A percentile compares a stretch with the other conserved stretches of the same genome.
phyloP scores from a whole-genome alignment of 148 eudicot genomes.

The Rhododendron griersonianum region DNA sequence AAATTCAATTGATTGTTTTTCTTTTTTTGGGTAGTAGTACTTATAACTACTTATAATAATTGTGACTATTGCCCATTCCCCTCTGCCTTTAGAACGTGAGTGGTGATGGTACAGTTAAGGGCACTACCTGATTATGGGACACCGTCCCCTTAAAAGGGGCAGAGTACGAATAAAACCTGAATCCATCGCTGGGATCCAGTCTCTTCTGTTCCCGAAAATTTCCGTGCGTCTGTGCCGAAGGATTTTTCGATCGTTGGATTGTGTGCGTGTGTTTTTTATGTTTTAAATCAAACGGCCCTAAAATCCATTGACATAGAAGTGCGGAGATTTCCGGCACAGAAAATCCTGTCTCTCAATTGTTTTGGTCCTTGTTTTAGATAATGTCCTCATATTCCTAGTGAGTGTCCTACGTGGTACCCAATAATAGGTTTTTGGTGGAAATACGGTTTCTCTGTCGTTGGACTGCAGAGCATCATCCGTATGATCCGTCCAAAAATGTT shows the following conservation, averaged over 20 bases:
- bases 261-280: no score
- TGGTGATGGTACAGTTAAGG: not conserved
- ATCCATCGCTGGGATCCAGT: no score
- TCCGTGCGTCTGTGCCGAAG: fast-evolving
- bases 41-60: no score
- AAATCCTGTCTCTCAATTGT: not conserved
- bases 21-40: not conserved
- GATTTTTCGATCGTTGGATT: no score
- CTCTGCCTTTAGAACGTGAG: not conserved
- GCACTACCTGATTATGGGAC: not conserved
- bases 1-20: not conserved
- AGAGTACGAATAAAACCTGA: not conserved
- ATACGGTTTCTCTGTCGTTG: not conserved
- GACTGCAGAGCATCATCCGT: no score
- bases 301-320: no score
- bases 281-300: no score
- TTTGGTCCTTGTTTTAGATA: not conserved
- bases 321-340: no score
- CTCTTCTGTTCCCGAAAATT: no score
- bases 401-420: not conserved
- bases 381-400: not conserved
- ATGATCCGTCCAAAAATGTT: no score
- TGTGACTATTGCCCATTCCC: not conserved
- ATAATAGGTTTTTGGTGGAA: not conserved
- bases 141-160: not conserved